Evolutionary conservation across 805 yeast genomes (phyloP).

Genomic region (Cyberlindnera saturnus): DNA sequence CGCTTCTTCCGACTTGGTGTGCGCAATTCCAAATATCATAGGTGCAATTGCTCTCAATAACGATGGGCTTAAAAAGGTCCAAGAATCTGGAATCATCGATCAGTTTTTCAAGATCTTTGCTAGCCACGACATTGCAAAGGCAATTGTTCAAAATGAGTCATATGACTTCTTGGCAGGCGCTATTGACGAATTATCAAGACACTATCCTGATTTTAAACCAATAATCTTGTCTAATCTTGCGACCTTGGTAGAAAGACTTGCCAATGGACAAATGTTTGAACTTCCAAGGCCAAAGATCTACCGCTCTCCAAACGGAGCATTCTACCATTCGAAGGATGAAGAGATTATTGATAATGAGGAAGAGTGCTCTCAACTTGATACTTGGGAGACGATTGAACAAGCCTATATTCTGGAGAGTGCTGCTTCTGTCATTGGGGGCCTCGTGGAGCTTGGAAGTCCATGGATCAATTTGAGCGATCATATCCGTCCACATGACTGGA

Average conservation of each 20-base stretch:
- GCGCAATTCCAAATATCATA: slow-evolving; percentile 64
- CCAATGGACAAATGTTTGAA: slow-evolving; percentile 28
- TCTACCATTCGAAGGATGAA: slow-evolving; percentile 39
- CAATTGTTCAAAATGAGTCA: slow-evolving; percentile 46
- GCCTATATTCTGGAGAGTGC: slow-evolving; percentile 43
- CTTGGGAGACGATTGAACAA: slow-evolving; percentile 47
- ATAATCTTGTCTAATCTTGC: slow-evolving; percentile 44
- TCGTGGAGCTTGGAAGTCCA: slow-evolving; percentile 38
- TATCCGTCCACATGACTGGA: slow-evolving; percentile 39
- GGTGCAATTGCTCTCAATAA: slow-evolving; percentile 79
- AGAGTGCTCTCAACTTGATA: slow-evolving; percentile 32
- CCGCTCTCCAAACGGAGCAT: slow-evolving; percentile 32
- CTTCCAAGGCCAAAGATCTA: slow-evolving; percentile 41
- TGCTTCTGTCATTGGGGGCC: slow-evolving; percentile 39
- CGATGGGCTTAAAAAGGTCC: slow-evolving; percentile 59
- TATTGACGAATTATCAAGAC: slow-evolving; percentile 77
- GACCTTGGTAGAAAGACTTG: slow-evolving; percentile 38
- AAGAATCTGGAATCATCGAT: slow-evolving; percentile 32
- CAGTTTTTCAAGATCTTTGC: slow-evolving; percentile 47
- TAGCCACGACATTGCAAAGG: slow-evolving; percentile 43
- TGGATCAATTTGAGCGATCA: slow-evolving; percentile 22
- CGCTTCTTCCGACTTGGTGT: slow-evolving; percentile 51
- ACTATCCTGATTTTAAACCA: slow-evolving; percentile 69
- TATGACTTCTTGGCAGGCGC: slow-evolving; percentile 55
- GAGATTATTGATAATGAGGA: slow-evolving; percentile 36